Percentiles rank a stretch among this genome's conserved stretches.
Conservation (phyloP, 495 filamentous ascomycete genomes). For the Platismatia glauca region DNA sequence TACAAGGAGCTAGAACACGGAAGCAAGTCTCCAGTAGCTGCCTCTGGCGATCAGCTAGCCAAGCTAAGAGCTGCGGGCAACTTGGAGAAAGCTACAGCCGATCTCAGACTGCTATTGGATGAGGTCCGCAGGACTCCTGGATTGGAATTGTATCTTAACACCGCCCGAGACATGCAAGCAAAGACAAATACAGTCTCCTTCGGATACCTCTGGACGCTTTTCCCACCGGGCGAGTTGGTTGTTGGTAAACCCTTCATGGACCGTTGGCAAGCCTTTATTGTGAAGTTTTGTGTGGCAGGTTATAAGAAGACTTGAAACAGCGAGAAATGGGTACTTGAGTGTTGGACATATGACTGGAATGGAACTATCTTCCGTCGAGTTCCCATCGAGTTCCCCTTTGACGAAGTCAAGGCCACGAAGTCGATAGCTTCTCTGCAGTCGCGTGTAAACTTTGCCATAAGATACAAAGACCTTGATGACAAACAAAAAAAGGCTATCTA, state of each 20-base stretch:
- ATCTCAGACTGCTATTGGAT: neutral
- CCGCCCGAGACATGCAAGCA: conserved; percentile 2
- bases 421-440: conserved; percentile 26
- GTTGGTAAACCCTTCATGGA: conserved; percentile 16
- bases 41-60: neutral
- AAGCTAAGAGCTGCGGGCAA: neutral
- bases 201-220: conserved; percentile 25
- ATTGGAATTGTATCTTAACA: neutral
- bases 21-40: neutral
- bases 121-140: neutral
- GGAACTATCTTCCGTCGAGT: conserved; percentile 5
- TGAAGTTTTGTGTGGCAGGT: neutral
- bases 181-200: conserved; percentile 16
- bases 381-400: conserved; percentile 11
- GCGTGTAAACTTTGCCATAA: conserved; percentile 33
- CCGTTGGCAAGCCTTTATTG: conserved; percentile 19
- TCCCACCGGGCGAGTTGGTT: conserved; percentile 21
- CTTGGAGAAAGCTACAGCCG: neutral
- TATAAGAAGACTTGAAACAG: neutral
- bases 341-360: conserved; percentile 22
- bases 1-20: neutral
- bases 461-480: conserved; percentile 21
- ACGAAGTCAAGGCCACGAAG: conserved; percentile 14
- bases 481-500: conserved; percentile 24
- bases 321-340: conserved; percentile 14